phyloP scores from a whole-genome alignment of 2,329 filamentous ascomycete genomes.

The Aureobasidium musti region DNA sequence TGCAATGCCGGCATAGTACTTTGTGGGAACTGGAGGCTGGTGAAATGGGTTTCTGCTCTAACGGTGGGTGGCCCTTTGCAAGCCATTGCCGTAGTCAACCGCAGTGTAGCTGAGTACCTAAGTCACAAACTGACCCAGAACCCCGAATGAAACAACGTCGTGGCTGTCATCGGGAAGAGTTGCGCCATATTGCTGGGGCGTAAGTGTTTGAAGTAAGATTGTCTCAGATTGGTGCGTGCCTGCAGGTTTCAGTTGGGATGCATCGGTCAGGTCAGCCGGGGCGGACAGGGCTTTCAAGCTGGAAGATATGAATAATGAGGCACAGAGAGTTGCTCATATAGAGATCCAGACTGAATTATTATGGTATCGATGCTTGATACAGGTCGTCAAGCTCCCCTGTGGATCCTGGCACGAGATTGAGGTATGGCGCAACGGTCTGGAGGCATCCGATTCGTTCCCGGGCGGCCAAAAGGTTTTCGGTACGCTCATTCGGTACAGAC shows the following conservation, averaged over 20 bases:
- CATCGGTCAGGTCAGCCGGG: slow-evolving; percentile 17
- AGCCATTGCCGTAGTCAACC: slow-evolving; percentile 21
- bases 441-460: slow-evolving; percentile 29
- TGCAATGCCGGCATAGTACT: slow-evolving; percentile 18
- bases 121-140: slow-evolving; percentile 16
- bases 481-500: slow-evolving; percentile 28
- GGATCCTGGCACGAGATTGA: slow-evolving; percentile 18
- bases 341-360: neutral
- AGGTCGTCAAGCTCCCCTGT: neutral
- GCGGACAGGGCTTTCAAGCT: neutral
- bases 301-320: neutral
- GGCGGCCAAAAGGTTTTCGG: slow-evolving; percentile 28
- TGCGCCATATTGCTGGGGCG: slow-evolving; percentile 23
- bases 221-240: slow-evolving; percentile 23
- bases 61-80: slow-evolving; percentile 7
- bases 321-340: neutral
- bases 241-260: slow-evolving; percentile 27
- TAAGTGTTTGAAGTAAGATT: slow-evolving; percentile 25
- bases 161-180: slow-evolving; percentile 23
- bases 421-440: slow-evolving; percentile 26
- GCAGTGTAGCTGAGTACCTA: neutral
- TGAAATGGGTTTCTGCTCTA: slow-evolving; percentile 1
- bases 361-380: slow-evolving; percentile 13
- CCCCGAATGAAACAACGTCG: slow-evolving; percentile 8
- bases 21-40: slow-evolving; percentile 16